These are phyloP conservation scores for Agrocybe praecox DNA, from an alignment of 768 basidiomycete species.

Conservation along the genomic window DNA sequence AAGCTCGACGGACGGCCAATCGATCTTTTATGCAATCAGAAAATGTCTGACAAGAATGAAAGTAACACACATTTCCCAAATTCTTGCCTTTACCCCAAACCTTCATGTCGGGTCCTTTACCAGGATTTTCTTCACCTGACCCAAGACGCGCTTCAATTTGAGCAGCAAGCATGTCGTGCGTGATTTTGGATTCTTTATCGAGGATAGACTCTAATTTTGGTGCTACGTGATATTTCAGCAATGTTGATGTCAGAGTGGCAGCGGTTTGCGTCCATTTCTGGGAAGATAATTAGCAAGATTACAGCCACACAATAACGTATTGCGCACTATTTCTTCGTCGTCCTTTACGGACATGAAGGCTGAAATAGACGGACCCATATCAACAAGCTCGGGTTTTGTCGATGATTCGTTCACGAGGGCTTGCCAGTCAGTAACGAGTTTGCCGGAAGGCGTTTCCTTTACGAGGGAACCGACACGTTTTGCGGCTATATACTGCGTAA, in stretches of 20 bases:
- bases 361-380: slow-evolving; percentile 78
- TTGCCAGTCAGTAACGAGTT: slow-evolving; percentile 87
- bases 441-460: slow-evolving; percentile 87
- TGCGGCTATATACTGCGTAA: slow-evolving; percentile 59
- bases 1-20: slow-evolving; percentile 91
- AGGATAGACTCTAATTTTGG: slow-evolving; percentile 88
- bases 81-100: slow-evolving; percentile 85
- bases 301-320: not conserved
- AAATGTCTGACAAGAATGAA: not conserved
- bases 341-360: slow-evolving; percentile 87
- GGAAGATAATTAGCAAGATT: slow-evolving; percentile 1
- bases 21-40: slow-evolving; percentile 53
- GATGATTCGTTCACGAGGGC: slow-evolving; percentile 54
- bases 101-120: slow-evolving; percentile 89
- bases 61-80: slow-evolving; percentile 65
- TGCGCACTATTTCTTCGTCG: slow-evolving; percentile 83
- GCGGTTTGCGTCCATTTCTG: slow-evolving; percentile 83
- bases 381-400: slow-evolving; percentile 73
- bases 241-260: slow-evolving; percentile 78
- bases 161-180: slow-evolving; percentile 83
- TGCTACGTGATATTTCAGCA: slow-evolving; percentile 85
- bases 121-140: slow-evolving; percentile 74
- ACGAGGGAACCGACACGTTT: slow-evolving; percentile 72
- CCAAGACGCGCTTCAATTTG: slow-evolving; percentile 90
- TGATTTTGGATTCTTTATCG: slow-evolving; percentile 88